Conservation (phyloP, 2,329 filamentous ascomycete species). For the Phyllosticta paracitricarpa region DNA sequence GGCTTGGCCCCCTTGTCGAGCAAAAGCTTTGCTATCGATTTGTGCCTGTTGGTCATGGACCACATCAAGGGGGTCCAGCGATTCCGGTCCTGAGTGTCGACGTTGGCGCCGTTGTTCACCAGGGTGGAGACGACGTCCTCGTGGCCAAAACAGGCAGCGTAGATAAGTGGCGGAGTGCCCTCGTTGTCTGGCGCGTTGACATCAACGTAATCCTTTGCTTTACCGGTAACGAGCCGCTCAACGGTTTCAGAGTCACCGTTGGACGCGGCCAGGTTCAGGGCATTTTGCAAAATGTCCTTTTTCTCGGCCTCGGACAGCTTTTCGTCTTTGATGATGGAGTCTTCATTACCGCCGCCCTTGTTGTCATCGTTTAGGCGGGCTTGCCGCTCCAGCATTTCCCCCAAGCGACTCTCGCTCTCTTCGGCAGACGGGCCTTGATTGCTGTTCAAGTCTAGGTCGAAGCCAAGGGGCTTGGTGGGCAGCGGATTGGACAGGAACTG, state of each 20-base stretch:
- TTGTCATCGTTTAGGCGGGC: constrained; percentile 68
- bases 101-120: constrained; percentile 74
- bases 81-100: constrained; percentile 90
- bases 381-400: constrained; percentile 93
- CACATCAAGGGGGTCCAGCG: constrained; percentile 98
- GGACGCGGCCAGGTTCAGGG: constrained; percentile 88
- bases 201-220: constrained; percentile 66
- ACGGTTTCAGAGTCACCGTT: constrained; percentile 87
- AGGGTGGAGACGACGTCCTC: constrained; percentile 77
- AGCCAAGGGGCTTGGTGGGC: constrained; percentile 71
- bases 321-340: constrained; percentile 64
- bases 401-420: constrained; percentile 78
- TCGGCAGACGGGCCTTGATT: constrained; percentile 56
- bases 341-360: constrained; percentile 59
- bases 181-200: constrained; percentile 86
- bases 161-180: constrained; percentile 91
- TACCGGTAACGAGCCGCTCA: constrained; percentile 61
- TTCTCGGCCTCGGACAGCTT: constrained; percentile 70
- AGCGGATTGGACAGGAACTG: constrained; percentile 87
- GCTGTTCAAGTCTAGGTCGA: constrained; percentile 78
- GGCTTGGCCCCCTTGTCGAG: constrained; percentile 92
- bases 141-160: constrained; percentile 96
- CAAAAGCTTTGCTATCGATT: constrained; percentile 84
- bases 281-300: constrained; percentile 70
- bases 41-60: constrained; percentile 98